phyloP scores from a whole-genome alignment of 306 rosid species.

The Dryas octopetala region DNA sequence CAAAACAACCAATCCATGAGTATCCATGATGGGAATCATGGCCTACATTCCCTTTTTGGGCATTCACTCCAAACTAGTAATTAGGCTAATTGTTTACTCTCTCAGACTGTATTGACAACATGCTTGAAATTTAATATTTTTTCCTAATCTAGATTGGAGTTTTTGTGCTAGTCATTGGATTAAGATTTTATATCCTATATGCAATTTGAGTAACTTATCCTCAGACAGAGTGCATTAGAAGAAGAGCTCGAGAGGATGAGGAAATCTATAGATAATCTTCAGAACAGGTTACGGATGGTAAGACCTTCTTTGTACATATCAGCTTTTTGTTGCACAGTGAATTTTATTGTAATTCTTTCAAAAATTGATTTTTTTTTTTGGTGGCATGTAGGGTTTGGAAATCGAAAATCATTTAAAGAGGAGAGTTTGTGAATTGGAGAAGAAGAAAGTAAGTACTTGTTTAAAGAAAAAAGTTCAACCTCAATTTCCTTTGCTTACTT shows the following conservation, averaged over 20 bases:
- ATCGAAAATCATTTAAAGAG: conserved; percentile 89
- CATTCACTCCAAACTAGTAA: too few relatives aligned
- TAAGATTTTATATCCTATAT: conserved; percentile 42
- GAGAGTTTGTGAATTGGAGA: conserved; percentile 63
- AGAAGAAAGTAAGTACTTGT: conserved; percentile 68
- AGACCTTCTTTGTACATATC: background rate
- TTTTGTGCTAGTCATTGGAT: conserved; percentile 8
- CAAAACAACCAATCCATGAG: too few relatives aligned
- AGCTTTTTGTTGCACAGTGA: conserved; percentile 10
- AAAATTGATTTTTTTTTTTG: conserved; percentile 8
- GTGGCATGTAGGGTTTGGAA: conserved; percentile 79
- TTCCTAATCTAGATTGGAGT: background rate
- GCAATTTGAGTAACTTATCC: conserved; percentile 68
- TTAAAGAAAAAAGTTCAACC: conserved; percentile 5
- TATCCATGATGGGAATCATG: too few relatives aligned
- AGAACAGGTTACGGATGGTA: conserved; percentile 81
- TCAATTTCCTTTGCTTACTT: conserved; percentile 21
- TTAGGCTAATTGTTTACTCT: background rate
- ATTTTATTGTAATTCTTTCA: conserved; percentile 1
- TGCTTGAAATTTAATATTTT: background rate
- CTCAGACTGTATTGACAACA: background rate
- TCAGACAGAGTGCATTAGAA: conserved; percentile 99
- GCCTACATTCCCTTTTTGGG: too few relatives aligned
- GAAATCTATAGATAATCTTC: conserved; percentile 64
- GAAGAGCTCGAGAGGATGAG: conserved; percentile 66